Evolutionary conservation across 176 grass and related monocot species (phyloP).

Genomic region (Paspalum notatum): DNA sequence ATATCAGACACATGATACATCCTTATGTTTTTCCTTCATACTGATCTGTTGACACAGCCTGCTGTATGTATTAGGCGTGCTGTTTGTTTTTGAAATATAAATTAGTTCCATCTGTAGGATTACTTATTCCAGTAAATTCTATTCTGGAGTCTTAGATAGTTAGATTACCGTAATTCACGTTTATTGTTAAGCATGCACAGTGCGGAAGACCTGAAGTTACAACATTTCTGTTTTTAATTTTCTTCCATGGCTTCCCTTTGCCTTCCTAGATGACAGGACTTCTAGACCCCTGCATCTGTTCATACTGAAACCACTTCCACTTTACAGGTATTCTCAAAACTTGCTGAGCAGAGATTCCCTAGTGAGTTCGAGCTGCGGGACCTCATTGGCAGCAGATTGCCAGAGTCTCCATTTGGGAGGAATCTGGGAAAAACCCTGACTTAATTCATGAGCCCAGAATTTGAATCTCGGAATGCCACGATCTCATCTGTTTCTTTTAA

Average conservation of each 20-base stretch:
- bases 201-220: not conserved
- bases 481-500: not conserved
- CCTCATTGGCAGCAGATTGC: slow-evolving; percentile 73
- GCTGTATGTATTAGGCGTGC: not conserved
- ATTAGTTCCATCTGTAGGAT: not conserved
- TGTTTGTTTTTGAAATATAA: not conserved
- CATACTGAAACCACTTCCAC: not conserved
- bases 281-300: not conserved
- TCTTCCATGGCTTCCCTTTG: not conserved
- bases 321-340: slow-evolving; percentile 90
- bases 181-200: not conserved
- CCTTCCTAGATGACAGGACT: not conserved
- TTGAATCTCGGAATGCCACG: not conserved
- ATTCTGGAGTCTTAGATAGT: not conserved
- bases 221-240: not conserved
- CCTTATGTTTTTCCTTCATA: not conserved
- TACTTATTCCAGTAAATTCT: not conserved
- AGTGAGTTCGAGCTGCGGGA: slow-evolving; percentile 87
- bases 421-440: slow-evolving; percentile 48
- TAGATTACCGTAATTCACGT: not conserved
- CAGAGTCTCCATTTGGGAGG: slow-evolving; percentile 56
- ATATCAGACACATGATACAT: not conserved
- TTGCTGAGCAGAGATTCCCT: slow-evolving; percentile 85
- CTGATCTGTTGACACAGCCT: not conserved
- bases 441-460: slow-evolving; percentile 15